Base-by-base conservation (phyloP, 177 flowering plant genomes). In the Vitis hybrid region DNA sequence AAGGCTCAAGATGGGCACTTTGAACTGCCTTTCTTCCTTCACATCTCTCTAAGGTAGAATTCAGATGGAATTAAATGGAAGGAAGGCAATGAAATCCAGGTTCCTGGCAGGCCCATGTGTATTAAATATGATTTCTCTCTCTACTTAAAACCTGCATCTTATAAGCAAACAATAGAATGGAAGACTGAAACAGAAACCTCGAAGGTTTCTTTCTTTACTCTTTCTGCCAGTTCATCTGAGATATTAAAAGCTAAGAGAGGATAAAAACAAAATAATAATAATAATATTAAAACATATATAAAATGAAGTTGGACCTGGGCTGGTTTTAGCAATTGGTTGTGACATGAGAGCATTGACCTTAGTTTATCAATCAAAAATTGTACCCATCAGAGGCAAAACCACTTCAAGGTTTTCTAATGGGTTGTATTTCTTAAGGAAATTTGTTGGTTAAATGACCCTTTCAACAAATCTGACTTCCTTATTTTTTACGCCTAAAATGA, bases 221-320 rank as follows among this genome's bases (percentile, higher is more conserved):
- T 12, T n/a, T 26, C 48, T 82, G 85, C 68, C 85, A 83, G 83
- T 78, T 85, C 82, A 85, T 72, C 62, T 65, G 56, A 58, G 71
- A 59, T 66, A 64, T 74, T 70, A 55, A 67, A 74, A 73, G 56
- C 45, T 39, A 21, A 62, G 64, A 71, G 62, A 62, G 14, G 60
- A 18, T 14, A 10, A 59, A 49, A 14, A 30, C 3, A 34, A 15
- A 66, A 67, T 2, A 8, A 14, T 14, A 10, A 59, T 26, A 66
- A 67, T 2, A 8, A 62, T 15, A 39, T 1, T 39, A 14, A 21
- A 17, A 56, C 6, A 61, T 54, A 61, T 2, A 67, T 8, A 70
- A 19, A 62, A 26, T 51, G 30, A 51, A 57, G 52, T 65, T 68
- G 65, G 77, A 76, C 66, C 30, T 39, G 68, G 71, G 65, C 77